Evolutionary conservation across 2,329 filamentous ascomycete genomes (phyloP).

Genomic region (Penicillium sclerotiorum): DNA sequence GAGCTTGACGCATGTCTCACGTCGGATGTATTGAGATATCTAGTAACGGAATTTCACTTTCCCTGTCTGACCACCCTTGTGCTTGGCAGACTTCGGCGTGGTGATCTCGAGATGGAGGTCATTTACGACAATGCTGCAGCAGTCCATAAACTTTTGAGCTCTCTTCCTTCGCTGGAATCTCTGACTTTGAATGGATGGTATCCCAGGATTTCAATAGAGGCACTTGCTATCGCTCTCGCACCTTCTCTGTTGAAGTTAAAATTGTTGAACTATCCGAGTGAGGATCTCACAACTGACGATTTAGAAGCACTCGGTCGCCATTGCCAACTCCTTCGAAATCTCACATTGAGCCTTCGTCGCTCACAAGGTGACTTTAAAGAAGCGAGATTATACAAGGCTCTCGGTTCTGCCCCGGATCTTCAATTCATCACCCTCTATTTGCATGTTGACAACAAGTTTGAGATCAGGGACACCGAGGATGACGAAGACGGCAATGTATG

Average conservation of each 20-base stretch:
- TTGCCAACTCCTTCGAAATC: background rate
- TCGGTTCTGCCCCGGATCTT: background rate
- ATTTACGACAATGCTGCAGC: background rate
- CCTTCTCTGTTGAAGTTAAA: background rate
- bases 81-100: background rate
- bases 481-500: background rate
- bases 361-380: slow-evolving; percentile 1
- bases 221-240: background rate
- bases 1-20: background rate
- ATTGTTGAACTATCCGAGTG: background rate
- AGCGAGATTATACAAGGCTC: background rate
- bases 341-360: slow-evolving; percentile 2
- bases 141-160: background rate
- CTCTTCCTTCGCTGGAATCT: background rate
- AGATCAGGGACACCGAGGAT: background rate
- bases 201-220: background rate
- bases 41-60: background rate
- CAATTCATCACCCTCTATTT: slow-evolving; percentile 3
- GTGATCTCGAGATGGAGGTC: background rate
- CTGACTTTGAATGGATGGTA: background rate
- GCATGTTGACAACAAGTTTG: background rate
- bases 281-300: slow-evolving; percentile 3
- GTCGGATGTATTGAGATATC: background rate
- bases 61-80: background rate
- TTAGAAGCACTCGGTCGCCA: background rate